These are phyloP conservation scores for Fusarium brachygibbosum DNA, from an alignment of 2,329 filamentous ascomycete species.

Conservation along the genomic window DNA sequence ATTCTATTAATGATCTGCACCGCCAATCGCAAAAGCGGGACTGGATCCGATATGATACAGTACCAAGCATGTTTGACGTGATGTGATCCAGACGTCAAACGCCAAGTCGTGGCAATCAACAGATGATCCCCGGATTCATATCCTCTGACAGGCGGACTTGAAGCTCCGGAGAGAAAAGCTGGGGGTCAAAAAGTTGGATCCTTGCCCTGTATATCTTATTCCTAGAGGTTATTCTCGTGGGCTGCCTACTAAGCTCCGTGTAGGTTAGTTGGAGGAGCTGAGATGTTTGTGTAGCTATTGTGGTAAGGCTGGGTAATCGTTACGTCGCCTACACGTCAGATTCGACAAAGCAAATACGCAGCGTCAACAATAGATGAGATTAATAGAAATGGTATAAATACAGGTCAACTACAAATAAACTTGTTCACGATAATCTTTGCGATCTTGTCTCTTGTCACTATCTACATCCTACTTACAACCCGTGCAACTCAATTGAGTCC, in stretches of 20 bases:
- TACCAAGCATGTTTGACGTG: not conserved
- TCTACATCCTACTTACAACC: not conserved
- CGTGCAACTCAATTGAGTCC: not conserved
- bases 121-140: not conserved
- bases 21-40: conserved; percentile 6
- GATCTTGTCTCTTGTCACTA: not conserved
- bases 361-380: not conserved
- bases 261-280: not conserved
- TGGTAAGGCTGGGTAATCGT: conserved; percentile 9
- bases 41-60: not conserved
- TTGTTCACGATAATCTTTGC: not conserved
- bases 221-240: conserved; percentile 10
- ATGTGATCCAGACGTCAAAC: conserved; percentile 11
- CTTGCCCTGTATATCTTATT: not conserved
- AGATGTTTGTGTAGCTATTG: too few relatives aligned
- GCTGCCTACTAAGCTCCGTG: not conserved
- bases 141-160: conserved; percentile 6
- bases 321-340: conserved; percentile 28
- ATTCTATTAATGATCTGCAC: conserved; percentile 3
- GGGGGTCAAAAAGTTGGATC: not conserved
- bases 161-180: not conserved
- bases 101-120: not conserved
- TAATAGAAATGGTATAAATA: not conserved
- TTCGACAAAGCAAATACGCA: not conserved
- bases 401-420: accelerated